Evolutionary conservation across 129 eudicot species (phyloP), one percentile per base, ranked within the genome.

Genomic region (Lactuca saligna): DNA sequence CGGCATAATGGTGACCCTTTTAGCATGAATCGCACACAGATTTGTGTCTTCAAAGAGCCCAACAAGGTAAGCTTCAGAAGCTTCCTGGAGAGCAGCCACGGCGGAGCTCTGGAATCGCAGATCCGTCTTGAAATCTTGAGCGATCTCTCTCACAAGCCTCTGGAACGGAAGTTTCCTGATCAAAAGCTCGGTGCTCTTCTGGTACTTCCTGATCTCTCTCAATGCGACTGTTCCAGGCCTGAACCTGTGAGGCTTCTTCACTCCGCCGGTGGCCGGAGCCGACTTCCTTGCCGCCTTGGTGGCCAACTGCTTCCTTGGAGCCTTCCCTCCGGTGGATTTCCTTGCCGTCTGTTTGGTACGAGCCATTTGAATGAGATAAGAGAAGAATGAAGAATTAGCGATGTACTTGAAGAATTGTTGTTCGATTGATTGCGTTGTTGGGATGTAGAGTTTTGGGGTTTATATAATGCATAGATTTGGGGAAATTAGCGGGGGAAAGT

Each of bases 221-320:
- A 81, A 15, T 3, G 85, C 85, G 25, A 81, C 85, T 0, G 85
- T 81, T 57, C 85, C 85, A 1, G 82, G 85, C 69, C 85, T 61
- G 75, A 82, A 82, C 3, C 86, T 78, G 80, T 82, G 86, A 0
- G 86, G 86, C 71, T 82, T 82, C 78, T 82, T 82, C 75, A 82
- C 86, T 10, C 86, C 86, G 44, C 86, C 86, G 20, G 86, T 82
- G 2, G 86, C 86, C 34, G 86, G 86, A 0, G 86, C 86, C 0
- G 86, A 82, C 66, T 82, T 82, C 10, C 86, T 48, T 0, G 85
- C 85, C 0, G 85, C 85, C 14, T 82, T 78, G 29, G 29, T 25
- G 1, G 29, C 29, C 29, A 25, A 25, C 29, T 25, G 29, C 29
- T 25, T 25, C 29, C 0, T 83, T 82, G 0, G 87, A 83, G 14